Conservation (phyloP, 805 yeast genomes). For the Tetrapisispora namnaoensis region DNA sequence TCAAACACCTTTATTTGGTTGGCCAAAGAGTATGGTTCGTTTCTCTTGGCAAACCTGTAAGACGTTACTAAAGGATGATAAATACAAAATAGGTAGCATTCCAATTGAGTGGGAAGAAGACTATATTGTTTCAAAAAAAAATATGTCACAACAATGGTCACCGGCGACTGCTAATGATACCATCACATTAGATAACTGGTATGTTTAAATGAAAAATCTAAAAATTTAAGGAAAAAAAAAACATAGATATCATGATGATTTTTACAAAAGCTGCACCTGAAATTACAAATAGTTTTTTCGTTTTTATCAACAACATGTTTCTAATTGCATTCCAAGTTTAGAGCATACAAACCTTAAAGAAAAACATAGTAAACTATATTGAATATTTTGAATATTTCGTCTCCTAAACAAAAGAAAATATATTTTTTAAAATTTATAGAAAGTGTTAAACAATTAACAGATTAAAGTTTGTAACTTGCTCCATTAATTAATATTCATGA, state of each 20-base stretch:
- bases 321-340: neutral
- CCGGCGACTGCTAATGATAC: slow-evolving; percentile 5
- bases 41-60: slow-evolving; percentile 93
- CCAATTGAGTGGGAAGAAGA: slow-evolving; percentile 53
- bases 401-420: no score
- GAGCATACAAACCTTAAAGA: neutral
- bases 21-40: slow-evolving; percentile 65
- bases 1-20: slow-evolving; percentile 73
- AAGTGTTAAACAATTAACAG: no score
- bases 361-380: no score
- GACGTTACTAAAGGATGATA: slow-evolving; percentile 48
- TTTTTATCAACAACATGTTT: no score
- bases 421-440: no score
- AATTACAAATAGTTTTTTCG: no score
- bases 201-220: neutral
- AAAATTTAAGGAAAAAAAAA: no score
- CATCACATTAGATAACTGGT: slow-evolving; percentile 24
- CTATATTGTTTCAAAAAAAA: slow-evolving; percentile 23
- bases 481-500: no score
- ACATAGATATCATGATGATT: no score
- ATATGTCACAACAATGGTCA: slow-evolving; percentile 20
- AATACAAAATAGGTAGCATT: slow-evolving; percentile 31
- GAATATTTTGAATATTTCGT: no score
- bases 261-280: no score
- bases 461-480: no score